Base-by-base conservation (phyloP, 805 yeast genomes). In the Cyberlindnera bimundalis region DNA sequence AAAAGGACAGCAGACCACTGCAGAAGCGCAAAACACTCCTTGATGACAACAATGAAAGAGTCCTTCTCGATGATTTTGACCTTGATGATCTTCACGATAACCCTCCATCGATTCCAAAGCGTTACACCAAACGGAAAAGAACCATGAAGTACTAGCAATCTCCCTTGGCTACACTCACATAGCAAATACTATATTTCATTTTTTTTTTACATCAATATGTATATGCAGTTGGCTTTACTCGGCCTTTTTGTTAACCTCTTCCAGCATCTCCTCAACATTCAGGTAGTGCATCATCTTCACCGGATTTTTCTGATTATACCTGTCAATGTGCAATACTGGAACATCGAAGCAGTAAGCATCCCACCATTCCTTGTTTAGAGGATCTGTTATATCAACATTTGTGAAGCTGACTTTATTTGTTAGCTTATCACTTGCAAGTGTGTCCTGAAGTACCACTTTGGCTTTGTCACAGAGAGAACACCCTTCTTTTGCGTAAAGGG, bases 311-410 rank as follows among this genome's bases (percentile, higher is more conserved):
- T 71, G 73, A 6, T 57, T 60, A 1, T 56, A 64, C 43, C 79
- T 66, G 50, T 79, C 81, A 8, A 84, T 67, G 56, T 84, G 90
- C 30, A 84, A 55, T 0, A 84, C 95, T 0, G 95, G 95, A 6
- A 84, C 82, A 55, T 84, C 95, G 56, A 78, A 83, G 51, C 89
- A 78, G 50, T 84, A 84, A 45, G 71, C 68, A 37, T 82, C 85
- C 70, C 79, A 82, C 81, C 87, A 83, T 35, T 70, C 65, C 35
- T 73, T 65, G 53, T 84, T 80, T 39, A 73, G 71, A 0, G 78
- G 77, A 20, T 70, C 65, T 58, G 74, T 74, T 24, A 84, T 84
- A 55, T 84, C 85, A 4, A 81, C 63, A 11, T 67, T 61, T 3
- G 62, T 58, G 38, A 78, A 56, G 7, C 62, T 49, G 3, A 72